Base-by-base conservation (phyloP, 208 protist species). In the Crithidia mellificae region DNA sequence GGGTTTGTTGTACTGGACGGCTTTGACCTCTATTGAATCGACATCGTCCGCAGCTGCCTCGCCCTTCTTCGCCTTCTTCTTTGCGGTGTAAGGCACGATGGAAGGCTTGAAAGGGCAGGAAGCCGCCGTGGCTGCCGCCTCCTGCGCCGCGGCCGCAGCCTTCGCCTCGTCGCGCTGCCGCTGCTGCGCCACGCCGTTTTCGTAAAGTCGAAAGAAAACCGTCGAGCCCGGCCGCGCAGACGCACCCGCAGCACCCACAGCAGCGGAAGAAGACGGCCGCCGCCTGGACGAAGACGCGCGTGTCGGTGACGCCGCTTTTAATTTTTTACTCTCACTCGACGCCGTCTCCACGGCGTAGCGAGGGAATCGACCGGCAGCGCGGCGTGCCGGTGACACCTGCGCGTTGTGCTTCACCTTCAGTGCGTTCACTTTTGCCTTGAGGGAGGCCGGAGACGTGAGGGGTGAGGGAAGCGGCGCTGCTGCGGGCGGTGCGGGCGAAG, bases 1-100 rank as follows among this genome's bases (percentile, higher is more conserved):
- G 17, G 84, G 74, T 38, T 74, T 78, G 44, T 81, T 78, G 75
- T 84, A 91, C 36, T 38, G 72, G 14, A 12, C 15, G 12, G 5
- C 11, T 8, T 8, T 19, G 6, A 9, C 46, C 19, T 30, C 41
- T n/a, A n/a, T n/a, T n/a, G n/a, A n/a, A n/a, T n/a, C n/a, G n/a
- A n/a, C n/a, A n/a, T n/a, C n/a, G n/a, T n/a, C n/a, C n/a, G n/a
- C n/a, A n/a, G n/a, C n/a, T n/a, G n/a, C n/a, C 41, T 15, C 49
- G 12, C 27, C 15, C 6, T 51, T 27, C 14, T 30, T 63, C 2
- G 44, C 15, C 14, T 6, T 19, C 17, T 15, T 20, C 15, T 25
- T 22, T 54, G 22, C 22, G 2, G 20, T 34, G 46, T 65, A 80
- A 0, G 63, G 65, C 2, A 41, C 36, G 30, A 77, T 54, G 5